Percentiles rank a stretch among this genome's conserved stretches.
phyloP scores from a whole-genome alignment of 1,284 basidiomycete species.

The Polyporus tsugae region DNA sequence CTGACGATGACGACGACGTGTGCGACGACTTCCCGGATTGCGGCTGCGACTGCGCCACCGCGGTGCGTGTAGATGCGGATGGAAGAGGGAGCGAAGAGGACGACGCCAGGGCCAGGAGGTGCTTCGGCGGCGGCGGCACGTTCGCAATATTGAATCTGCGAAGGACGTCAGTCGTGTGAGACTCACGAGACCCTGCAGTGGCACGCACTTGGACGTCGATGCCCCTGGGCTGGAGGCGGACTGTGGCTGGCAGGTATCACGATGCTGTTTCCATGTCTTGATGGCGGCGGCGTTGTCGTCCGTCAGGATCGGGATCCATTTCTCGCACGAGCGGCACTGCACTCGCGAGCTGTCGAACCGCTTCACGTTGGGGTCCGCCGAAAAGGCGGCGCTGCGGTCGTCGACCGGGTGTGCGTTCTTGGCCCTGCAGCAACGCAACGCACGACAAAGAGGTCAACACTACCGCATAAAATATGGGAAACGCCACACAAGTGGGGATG shows the following conservation, averaged over 20 bases:
- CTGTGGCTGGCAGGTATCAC: constrained; percentile 39
- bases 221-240: constrained; percentile 23
- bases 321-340: constrained; percentile 71
- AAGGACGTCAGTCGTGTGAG: constrained; percentile 10
- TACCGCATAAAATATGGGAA: background rate
- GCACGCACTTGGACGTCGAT: constrained; percentile 37
- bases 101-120: constrained; percentile 45
- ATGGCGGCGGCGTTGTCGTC: constrained; percentile 40
- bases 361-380: constrained; percentile 70
- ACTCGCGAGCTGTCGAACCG: constrained; percentile 77
- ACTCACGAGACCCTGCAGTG: background rate
- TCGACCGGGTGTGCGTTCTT: constrained; percentile 50
- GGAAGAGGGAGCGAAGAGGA: constrained; percentile 39
- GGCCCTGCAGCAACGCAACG: constrained; percentile 27
- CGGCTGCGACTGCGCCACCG: constrained; percentile 31
- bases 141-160: constrained; percentile 34
- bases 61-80: constrained; percentile 31
- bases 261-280: constrained; percentile 45
- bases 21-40: constrained; percentile 19
- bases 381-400: constrained; percentile 63
- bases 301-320: constrained; percentile 60
- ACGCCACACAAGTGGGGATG: constrained; percentile 1
- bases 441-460: constrained; percentile 17
- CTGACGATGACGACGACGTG: constrained; percentile 44
- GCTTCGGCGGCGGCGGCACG: constrained; percentile 47